phyloP scores from a whole-genome alignment of 163 green algal species.

The Trebouxiophyceae sp. region DNA sequence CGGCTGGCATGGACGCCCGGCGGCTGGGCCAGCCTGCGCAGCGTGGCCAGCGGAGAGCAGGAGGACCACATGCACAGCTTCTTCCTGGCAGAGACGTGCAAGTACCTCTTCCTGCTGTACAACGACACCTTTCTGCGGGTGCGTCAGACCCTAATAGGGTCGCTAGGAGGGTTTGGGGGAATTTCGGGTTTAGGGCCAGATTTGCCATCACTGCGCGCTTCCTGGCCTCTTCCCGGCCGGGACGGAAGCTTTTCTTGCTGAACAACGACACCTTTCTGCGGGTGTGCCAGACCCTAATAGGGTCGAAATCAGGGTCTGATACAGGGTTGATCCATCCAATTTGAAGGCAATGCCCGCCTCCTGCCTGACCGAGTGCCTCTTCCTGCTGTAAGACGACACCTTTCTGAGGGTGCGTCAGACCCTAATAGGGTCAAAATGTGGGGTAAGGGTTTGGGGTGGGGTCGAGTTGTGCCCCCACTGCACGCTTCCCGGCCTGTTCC shows the following conservation, averaged over 20 bases:
- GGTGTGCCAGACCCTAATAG: no score
- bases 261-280: slow-evolving; percentile 7
- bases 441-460: no score
- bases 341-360: no score
- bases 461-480: no score
- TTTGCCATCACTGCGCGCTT: no score
- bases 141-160: no score
- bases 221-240: slow-evolving; percentile 80
- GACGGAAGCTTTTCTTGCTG: slow-evolving; percentile 32
- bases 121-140: slow-evolving; percentile 8
- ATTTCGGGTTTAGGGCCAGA: no score
- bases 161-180: no score
- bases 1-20: slow-evolving; percentile 7
- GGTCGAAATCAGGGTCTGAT: no score
- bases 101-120: slow-evolving; percentile 21
- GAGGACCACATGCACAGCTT: slow-evolving; percentile 74
- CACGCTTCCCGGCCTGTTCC: no score
- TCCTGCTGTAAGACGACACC: slow-evolving; percentile 15
- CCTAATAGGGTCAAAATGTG: no score
- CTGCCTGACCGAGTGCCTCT: slow-evolving; percentile 18
- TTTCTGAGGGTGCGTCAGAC: slow-evolving; percentile 1
- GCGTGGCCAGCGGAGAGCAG: slow-evolving; percentile 12
- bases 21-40: slow-evolving; percentile 16
- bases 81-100: slow-evolving; percentile 71
- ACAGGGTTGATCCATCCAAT: no score